Conservation (phyloP, 2,329 filamentous ascomycete genomes). For the Didymella glomerata region DNA sequence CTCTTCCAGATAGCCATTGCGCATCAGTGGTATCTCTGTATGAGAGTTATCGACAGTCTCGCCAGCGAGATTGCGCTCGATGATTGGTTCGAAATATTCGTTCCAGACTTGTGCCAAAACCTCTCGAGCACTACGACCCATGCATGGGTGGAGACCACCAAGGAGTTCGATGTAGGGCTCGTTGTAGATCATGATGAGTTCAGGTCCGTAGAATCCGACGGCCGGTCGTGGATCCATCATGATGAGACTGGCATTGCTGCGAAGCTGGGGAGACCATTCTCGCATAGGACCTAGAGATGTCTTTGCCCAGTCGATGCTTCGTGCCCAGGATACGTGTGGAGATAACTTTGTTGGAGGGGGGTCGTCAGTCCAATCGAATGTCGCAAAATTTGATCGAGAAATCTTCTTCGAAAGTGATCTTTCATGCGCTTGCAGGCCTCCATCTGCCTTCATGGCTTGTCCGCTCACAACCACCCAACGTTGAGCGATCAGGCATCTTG, state of each 20-base stretch:
- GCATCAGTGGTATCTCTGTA: conserved; percentile 73
- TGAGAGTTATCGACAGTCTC: conserved; percentile 61
- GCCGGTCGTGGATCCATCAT: conserved; percentile 66
- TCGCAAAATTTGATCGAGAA: conserved; percentile 14
- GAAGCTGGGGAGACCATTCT: conserved; percentile 72
- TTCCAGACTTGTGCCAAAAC: conserved; percentile 72
- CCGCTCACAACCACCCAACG: conserved; percentile 39
- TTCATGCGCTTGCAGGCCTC: not conserved
- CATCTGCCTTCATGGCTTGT: not conserved
- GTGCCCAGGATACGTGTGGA: conserved; percentile 37
- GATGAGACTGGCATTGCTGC: conserved; percentile 78
- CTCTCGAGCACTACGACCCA: conserved; percentile 68
- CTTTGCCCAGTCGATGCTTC: conserved; percentile 73
- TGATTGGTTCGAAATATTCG: conserved; percentile 35
- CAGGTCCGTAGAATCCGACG: conserved; percentile 64
- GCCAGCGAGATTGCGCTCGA: conserved; percentile 33
- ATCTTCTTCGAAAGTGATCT: conserved; percentile 2
- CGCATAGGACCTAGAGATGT: conserved; percentile 78
- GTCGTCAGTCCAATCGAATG: conserved; percentile 30
- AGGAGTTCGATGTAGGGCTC: conserved; percentile 46
- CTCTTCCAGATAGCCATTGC: conserved; percentile 75
- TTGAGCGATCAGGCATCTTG: conserved; percentile 23
- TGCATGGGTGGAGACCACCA: conserved; percentile 60
- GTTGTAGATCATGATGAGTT: conserved; percentile 52
- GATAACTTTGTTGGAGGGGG: conserved; percentile 24